Conservation (phyloP, 1,139 yeast species). For the Chernovozyma sophiae-reginae region DNA sequence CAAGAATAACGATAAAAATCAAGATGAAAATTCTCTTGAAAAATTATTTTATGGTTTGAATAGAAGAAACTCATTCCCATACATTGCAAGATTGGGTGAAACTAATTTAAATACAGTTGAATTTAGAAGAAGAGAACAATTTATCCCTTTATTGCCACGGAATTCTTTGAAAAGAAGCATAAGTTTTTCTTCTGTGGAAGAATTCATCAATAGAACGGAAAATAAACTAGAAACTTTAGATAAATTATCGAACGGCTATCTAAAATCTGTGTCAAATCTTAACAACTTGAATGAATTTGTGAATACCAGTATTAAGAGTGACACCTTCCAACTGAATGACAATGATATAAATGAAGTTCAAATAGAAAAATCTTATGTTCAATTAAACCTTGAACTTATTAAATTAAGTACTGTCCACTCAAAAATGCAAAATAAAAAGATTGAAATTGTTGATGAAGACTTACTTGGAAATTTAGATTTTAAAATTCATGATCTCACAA, state of each 20-base stretch:
- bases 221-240: slow-evolving; percentile 17
- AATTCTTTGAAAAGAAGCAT: slow-evolving; percentile 19
- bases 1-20: too few relatives aligned
- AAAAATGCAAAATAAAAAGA: slow-evolving; percentile 27
- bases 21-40: slow-evolving; percentile 8
- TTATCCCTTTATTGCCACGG: neutral
- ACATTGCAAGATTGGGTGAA: slow-evolving; percentile 19
- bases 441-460: slow-evolving; percentile 30
- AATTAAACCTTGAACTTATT: slow-evolving; percentile 29
- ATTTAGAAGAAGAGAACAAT: slow-evolving; percentile 9
- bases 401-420: slow-evolving; percentile 27
- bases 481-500: slow-evolving; percentile 60
- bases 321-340: neutral
- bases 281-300: slow-evolving; percentile 8
- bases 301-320: neutral
- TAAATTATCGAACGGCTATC: slow-evolving; percentile 22
- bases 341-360: slow-evolving; percentile 3
- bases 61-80: slow-evolving; percentile 47
- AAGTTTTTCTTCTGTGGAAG: slow-evolving; percentile 46
- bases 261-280: slow-evolving; percentile 18
- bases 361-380: slow-evolving; percentile 23
- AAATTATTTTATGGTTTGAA: slow-evolving; percentile 25
- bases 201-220: slow-evolving; percentile 14
- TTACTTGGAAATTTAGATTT: slow-evolving; percentile 33
- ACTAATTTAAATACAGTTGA: slow-evolving; percentile 29